These are phyloP conservation scores for Tetraselmis striata DNA, from an alignment of 139 green algal genomes.

Conservation along the genomic window DNA sequence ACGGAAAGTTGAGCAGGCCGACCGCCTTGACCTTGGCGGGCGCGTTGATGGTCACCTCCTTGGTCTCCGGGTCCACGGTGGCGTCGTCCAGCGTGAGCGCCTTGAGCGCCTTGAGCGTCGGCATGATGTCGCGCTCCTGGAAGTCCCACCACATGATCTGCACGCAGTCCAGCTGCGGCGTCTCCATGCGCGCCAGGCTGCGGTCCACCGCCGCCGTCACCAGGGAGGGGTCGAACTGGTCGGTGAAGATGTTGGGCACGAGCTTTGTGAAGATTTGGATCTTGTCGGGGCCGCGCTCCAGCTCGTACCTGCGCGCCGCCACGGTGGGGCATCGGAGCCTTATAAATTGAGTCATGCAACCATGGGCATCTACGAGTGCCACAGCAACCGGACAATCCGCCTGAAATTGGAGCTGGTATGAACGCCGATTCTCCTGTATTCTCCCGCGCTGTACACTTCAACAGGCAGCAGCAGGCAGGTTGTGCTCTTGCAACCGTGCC, in stretches of 20 bases:
- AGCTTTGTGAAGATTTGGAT: conserved; percentile 36
- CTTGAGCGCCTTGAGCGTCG: conserved; percentile 29
- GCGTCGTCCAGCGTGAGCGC: conserved; percentile 28
- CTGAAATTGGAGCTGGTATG: too few species aligned
- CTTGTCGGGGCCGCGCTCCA: conserved; percentile 29
- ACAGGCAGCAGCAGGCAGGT: too few species aligned
- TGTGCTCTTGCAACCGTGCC: too few species aligned
- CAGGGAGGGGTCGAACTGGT: conserved; percentile 8
- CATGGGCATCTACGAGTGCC: too few species aligned
- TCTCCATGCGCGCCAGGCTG: conserved; percentile 23
- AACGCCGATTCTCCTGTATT: too few species aligned
- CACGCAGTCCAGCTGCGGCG: conserved; percentile 39
- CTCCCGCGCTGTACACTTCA: too few species aligned
- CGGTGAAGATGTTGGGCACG: conserved; percentile 36
- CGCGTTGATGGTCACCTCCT: conserved; percentile 15
- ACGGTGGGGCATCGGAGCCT: too few species aligned
- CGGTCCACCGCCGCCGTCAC: conserved; percentile 34
- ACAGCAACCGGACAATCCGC: too few species aligned
- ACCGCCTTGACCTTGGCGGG: conserved; percentile 33
- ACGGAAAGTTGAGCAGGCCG: conserved; percentile 38
- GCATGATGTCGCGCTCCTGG: conserved; percentile 14
- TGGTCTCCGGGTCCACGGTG: conserved; percentile 20
- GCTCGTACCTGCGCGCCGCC: conserved; percentile 32
- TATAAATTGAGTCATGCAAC: too few species aligned
- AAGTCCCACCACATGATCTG: conserved; percentile 49